Base-by-base conservation (phyloP, 2,329 filamentous ascomycete genomes). In the Botrytis paeoniae region DNA sequence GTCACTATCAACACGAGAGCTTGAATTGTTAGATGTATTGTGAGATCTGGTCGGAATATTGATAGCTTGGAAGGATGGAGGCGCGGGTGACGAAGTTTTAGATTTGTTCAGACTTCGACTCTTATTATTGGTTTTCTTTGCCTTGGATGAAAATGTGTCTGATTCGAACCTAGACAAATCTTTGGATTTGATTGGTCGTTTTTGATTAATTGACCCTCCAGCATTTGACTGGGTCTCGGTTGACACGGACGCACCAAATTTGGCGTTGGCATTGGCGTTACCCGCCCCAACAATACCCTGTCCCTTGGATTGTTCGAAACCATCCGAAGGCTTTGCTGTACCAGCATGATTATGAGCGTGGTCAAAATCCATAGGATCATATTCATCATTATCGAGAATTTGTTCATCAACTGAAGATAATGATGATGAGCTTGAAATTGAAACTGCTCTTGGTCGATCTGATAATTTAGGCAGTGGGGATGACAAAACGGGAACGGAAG, bases 361-460 rank as follows among this genome's bases (percentile, higher is more conserved):
- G 70, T 72, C 70, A 62, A 72, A 48, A 61, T 72, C 65, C 51
- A 72, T 72, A 69, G 70, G 70, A 43, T 54, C 68, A 70, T 70
- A 73, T 25, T 69, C 51, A 59, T 70, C 73, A 60, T 75, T 76
- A 14, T 72, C 75, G 35, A 80, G 70, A 18, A 80, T 71, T 10
- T 78, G 70, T 66, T 80, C 79, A 69, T 81, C 79, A 20, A 83
- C 75, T 7, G 81, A 83, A 35, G 82, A 82, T 51, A 83, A 75
- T 32, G 78, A 82, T n/a, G 82, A 83, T 22, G 76, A 77, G 73
- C 78, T 82, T 12, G 81, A 81, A 18, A 78, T 71, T 29, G 80
- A 81, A 25, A 71, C 64, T 14, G 76, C 76, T 70, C 80, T 71
- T 59, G 43, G 57, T 48, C 71, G 65, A 32, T 70, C 68, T 45